Evolutionary conservation across 225 moss, liverwort and hornwort genomes (phyloP), one percentile per base, ranked within the genome.

Genomic region (Sphagnum contortum): DNA sequence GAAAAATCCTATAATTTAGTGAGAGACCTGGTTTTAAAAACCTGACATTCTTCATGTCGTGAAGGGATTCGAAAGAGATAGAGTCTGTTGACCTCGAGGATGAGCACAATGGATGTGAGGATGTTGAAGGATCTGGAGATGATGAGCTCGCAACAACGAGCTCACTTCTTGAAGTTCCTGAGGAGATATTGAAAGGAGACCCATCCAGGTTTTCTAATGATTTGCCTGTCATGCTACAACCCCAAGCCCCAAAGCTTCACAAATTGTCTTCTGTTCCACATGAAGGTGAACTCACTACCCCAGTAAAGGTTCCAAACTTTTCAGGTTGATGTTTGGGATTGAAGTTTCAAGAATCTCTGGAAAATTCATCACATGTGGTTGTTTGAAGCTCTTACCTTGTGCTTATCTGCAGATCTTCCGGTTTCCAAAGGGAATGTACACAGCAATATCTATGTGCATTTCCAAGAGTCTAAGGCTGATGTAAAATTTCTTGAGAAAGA

Each of bases 81-180:
- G 73, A 71, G 62, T 58, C 59, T 67, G 58, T 12, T 59, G 76
- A 68, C 55, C 70, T 73, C 44, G 61, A 57, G 2, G 59, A 67
- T 69, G 62, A 45, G 55, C 57, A 74, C 5, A 65, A 73, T 57
- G 57, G 55, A 4, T 60, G 9, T 1, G 54, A 74, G 58, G 74
- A 0, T 9, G 56, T 3, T 2, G 13, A 63, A 7, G 71, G 45
- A 6, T 4, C 69, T 59, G 56, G 62, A 68, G 65, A 68, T 7
- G 45, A 50, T 57, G 55, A 9, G 5, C 47, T 60, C 54, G 45
- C 4, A 5, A 48, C 69, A 64, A 56, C 45, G 65, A 57, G 53
- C 9, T 69, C 60, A 2, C 73, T 64, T 7, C 66, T 71, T 45
- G 57, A 74, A 9, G 57, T 56, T 29, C 29, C 29, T 48, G 69